A percentile compares a stretch with the other conserved stretches of the same genome.
Evolutionary conservation across 352 stramenopile species (phyloP).

Genomic region (Globisporangium paddicum): DNA sequence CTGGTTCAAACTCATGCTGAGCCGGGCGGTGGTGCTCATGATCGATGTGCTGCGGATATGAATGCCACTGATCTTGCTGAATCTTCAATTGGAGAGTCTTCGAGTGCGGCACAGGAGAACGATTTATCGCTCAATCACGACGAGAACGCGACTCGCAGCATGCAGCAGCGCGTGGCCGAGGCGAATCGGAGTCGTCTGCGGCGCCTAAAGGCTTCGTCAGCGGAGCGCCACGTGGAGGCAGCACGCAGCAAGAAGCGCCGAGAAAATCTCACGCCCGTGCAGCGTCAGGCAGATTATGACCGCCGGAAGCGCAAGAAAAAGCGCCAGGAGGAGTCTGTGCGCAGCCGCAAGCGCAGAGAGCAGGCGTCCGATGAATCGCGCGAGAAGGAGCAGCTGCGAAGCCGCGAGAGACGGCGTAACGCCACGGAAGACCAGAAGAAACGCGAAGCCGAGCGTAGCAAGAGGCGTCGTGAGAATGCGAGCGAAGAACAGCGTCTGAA

Average conservation of each 20-base stretch:
- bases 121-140: constrained; percentile 1
- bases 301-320: constrained; percentile 56
- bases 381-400: constrained; percentile 54
- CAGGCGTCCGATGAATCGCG: constrained; percentile 36
- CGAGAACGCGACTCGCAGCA: background rate
- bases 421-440: constrained; percentile 61
- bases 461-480: constrained; percentile 44
- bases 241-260: constrained; percentile 53
- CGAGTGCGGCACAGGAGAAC: background rate
- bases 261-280: constrained; percentile 54
- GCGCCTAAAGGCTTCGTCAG: constrained; percentile 37
- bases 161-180: constrained; percentile 34
- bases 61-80: background rate
- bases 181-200: constrained; percentile 57
- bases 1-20: background rate
- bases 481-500: constrained; percentile 54
- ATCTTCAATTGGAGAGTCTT: background rate
- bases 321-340: constrained; percentile 37
- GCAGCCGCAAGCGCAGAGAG: constrained; percentile 41
- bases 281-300: constrained; percentile 64
- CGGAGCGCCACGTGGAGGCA: constrained; percentile 43
- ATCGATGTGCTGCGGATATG: background rate
- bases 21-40: background rate
- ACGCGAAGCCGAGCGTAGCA: constrained; percentile 57
- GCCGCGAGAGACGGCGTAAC: constrained; percentile 49